A percentile compares a stretch with the other conserved stretches of the same genome.
These are phyloP conservation scores for Lavandula angustifolia DNA, from an alignment of 257 asterid genomes.

Conservation along the genomic window DNA sequence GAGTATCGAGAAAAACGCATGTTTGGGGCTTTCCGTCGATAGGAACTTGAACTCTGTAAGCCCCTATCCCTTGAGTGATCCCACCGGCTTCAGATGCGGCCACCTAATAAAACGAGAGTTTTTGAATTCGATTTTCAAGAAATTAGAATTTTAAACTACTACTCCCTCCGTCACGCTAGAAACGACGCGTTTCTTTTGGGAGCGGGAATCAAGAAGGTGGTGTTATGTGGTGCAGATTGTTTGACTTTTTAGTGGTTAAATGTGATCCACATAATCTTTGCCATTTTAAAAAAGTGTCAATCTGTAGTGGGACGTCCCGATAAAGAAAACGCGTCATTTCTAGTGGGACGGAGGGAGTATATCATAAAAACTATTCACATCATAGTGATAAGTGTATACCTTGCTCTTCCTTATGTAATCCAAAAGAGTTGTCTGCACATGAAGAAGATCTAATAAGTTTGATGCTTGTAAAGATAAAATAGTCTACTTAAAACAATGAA, in stretches of 20 bases:
- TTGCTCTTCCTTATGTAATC: constrained; percentile 83
- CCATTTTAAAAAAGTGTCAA: no score
- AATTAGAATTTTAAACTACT: constrained; percentile 8
- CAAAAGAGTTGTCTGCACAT: constrained; percentile 86
- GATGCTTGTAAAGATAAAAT: constrained; percentile 9
- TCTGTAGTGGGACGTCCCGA: no score
- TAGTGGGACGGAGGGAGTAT: no score
- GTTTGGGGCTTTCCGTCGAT: constrained; percentile 78
- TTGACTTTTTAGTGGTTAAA: no score
- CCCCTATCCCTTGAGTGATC: constrained; percentile 98
- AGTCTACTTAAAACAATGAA: not conserved
- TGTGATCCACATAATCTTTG: no score
- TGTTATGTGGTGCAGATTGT: no score
- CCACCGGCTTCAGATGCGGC: constrained; percentile 98
- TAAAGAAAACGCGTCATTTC: no score
- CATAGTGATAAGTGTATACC: constrained; percentile 43
- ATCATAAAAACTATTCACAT: constrained; percentile 12
- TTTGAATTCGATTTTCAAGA: constrained; percentile 32
- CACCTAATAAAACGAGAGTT: constrained; percentile 55
- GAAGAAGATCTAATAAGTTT: constrained; percentile 35
- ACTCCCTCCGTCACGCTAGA: no score
- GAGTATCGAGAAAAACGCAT: constrained; percentile 97
- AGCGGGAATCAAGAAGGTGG: no score
- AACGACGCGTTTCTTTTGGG: no score
- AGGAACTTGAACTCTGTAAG: constrained; percentile 90